These are phyloP conservation scores for Penicillium frequentans DNA, from an alignment of 2,329 filamentous ascomycete species.

Conservation along the genomic window DNA sequence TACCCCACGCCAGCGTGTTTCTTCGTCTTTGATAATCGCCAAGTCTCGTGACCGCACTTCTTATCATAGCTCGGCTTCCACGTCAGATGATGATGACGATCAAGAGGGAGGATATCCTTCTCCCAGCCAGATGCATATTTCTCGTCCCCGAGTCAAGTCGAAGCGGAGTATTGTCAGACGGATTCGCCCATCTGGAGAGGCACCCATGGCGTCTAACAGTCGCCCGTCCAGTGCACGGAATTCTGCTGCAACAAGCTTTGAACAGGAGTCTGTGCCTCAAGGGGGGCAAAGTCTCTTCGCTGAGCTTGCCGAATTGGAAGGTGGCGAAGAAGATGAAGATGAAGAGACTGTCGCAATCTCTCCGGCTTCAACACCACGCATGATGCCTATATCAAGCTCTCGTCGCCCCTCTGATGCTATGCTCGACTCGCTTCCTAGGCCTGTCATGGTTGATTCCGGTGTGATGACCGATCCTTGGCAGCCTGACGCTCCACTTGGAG, in stretches of 20 bases:
- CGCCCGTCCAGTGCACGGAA: slow-evolving; percentile 46
- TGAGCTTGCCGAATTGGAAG: slow-evolving; percentile 79
- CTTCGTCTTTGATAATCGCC: slow-evolving; percentile 39
- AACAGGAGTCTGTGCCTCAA: slow-evolving; percentile 47
- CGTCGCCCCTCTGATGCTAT: slow-evolving; percentile 33
- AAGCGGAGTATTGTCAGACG: slow-evolving; percentile 64
- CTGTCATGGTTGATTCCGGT: slow-evolving; percentile 59
- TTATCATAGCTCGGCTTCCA: slow-evolving; percentile 85
- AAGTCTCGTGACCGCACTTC: slow-evolving; percentile 63
- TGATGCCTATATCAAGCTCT: slow-evolving; percentile 28
- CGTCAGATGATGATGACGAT: slow-evolving; percentile 72
- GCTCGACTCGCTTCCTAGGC: slow-evolving; percentile 22
- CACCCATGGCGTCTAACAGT: slow-evolving; percentile 40
- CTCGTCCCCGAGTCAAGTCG: slow-evolving; percentile 70
- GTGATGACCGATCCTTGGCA: slow-evolving; percentile 64
- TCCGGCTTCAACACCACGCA: slow-evolving; percentile 41
- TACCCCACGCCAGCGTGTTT: slow-evolving; percentile 41
- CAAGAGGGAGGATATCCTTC: slow-evolving; percentile 62
- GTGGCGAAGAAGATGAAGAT: slow-evolving; percentile 66
- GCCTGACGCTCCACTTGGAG: slow-evolving; percentile 19
- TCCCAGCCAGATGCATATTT: slow-evolving; percentile 64
- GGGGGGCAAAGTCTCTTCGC: slow-evolving; percentile 81
- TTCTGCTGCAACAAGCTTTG: slow-evolving; percentile 55
- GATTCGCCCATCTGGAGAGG: slow-evolving; percentile 52
- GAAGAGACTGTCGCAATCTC: slow-evolving; percentile 47